A percentile compares a stretch with the other conserved stretches of the same genome.
These are phyloP conservation scores for Pleurotus tuoliensis DNA, from an alignment of 768 basidiomycete genomes.

Conservation along the genomic window DNA sequence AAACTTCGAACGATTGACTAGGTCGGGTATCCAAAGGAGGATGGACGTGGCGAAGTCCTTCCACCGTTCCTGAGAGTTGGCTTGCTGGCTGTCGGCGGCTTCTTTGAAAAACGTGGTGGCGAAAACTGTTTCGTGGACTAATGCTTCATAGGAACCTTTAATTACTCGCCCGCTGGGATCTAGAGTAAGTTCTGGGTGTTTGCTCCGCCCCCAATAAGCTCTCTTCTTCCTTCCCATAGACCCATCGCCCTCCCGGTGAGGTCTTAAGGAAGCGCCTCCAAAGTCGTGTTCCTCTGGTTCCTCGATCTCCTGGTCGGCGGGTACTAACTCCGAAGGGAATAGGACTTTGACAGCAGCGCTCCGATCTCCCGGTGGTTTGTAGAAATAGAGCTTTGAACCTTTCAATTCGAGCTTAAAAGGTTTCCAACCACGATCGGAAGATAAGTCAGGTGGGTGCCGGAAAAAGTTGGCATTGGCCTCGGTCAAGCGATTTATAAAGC, in stretches of 20 bases:
- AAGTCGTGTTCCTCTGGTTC: slow-evolving; percentile 19
- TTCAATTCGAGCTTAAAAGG: slow-evolving; percentile 81
- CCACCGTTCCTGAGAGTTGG: slow-evolving; percentile 38
- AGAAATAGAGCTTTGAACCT: slow-evolving; percentile 83
- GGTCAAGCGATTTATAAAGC: slow-evolving; percentile 73
- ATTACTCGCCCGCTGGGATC: slow-evolving; percentile 38
- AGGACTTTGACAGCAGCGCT: slow-evolving; percentile 62
- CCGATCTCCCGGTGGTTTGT: slow-evolving; percentile 76
- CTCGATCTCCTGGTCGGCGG: slow-evolving; percentile 39
- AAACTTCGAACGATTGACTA: slow-evolving; percentile 52
- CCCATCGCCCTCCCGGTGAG: slow-evolving; percentile 20
- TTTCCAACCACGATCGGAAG: slow-evolving; percentile 70
- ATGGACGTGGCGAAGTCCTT: slow-evolving; percentile 60
- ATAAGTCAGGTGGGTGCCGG: slow-evolving; percentile 22
- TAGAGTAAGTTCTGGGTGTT: slow-evolving; percentile 66
- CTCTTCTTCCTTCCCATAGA: slow-evolving; percentile 49
- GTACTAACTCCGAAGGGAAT: slow-evolving; percentile 65
- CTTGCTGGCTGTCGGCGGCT: slow-evolving; percentile 10
- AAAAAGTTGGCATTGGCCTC: slow-evolving; percentile 27
- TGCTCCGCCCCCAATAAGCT: slow-evolving; percentile 73
- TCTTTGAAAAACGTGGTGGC: slow-evolving; percentile 46
- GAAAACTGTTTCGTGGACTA: slow-evolving; percentile 80
- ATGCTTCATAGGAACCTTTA: slow-evolving; percentile 73
- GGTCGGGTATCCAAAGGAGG: slow-evolving; percentile 54
- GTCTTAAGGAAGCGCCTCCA: slow-evolving; percentile 15